phyloP scores from a whole-genome alignment of 1,284 basidiomycete species.

The Leccinum ponderosum region DNA sequence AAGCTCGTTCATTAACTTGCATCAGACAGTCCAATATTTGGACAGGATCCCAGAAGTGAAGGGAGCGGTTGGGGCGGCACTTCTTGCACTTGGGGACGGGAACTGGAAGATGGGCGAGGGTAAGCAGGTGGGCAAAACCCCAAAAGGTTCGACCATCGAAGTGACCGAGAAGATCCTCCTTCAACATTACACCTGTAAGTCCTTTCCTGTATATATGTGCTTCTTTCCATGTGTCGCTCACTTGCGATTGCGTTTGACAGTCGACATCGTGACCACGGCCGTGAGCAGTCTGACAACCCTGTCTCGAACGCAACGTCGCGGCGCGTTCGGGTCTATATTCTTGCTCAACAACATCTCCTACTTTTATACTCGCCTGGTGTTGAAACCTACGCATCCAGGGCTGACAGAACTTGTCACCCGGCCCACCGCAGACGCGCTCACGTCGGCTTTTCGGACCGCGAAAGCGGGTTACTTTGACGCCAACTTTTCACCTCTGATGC shows the following conservation, averaged over 20 bases:
- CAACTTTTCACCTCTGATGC: conserved; percentile 76
- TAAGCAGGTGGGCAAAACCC: conserved; percentile 54
- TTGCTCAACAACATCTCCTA: conserved; percentile 77
- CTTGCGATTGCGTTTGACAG: conserved; percentile 36
- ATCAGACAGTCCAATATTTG: conserved; percentile 66
- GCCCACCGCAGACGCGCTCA: conserved; percentile 59
- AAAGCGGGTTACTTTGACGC: conserved; percentile 81
- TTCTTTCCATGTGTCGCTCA: conserved; percentile 1
- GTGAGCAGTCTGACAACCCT: conserved; percentile 60
- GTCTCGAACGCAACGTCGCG: conserved; percentile 61
- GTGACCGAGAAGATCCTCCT: conserved; percentile 60
- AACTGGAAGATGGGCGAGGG: conserved; percentile 90
- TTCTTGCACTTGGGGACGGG: conserved; percentile 73
- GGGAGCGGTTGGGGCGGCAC: conserved; percentile 60
- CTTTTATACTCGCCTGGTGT: conserved; percentile 57
- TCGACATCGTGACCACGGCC: conserved; percentile 66
- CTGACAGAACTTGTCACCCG: conserved; percentile 55
- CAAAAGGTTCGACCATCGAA: conserved; percentile 44
- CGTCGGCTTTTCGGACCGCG: conserved; percentile 70
- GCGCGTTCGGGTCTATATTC: conserved; percentile 71
- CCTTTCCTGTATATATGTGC: neutral
- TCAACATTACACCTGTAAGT: conserved; percentile 73
- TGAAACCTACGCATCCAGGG: conserved; percentile 46
- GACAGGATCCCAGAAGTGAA: conserved; percentile 67
- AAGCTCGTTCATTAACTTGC: neutral